phyloP scores from a whole-genome alignment of 768 basidiomycete species.

The Bullera alba region DNA sequence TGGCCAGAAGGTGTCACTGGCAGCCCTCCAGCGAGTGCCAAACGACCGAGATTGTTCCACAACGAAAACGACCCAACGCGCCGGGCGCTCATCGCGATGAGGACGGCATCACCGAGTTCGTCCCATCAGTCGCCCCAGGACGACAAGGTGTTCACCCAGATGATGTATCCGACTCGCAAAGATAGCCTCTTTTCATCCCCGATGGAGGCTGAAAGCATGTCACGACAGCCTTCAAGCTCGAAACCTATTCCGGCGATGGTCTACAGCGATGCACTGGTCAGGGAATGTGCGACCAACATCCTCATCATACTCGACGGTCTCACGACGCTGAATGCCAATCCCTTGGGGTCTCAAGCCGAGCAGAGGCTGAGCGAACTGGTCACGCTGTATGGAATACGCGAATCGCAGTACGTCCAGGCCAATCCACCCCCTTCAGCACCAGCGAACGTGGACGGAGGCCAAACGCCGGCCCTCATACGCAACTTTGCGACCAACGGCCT shows the following conservation, averaged over 20 bases:
- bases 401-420: not conserved
- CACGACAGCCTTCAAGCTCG: not conserved
- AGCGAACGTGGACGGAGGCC: not conserved
- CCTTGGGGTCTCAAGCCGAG: slow-evolving; percentile 4
- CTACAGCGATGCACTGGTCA: slow-evolving; percentile 4
- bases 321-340: slow-evolving; percentile 6
- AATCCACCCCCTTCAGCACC: not conserved
- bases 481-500: not conserved
- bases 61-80: no score
- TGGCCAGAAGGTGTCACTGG: slow-evolving; percentile 1
- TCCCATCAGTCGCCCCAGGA: no score
- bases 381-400: slow-evolving; percentile 7
- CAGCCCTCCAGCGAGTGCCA: no score
- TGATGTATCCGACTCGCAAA: not conserved
- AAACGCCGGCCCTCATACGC: not conserved
- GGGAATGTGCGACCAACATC: slow-evolving; percentile 18
- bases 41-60: not conserved
- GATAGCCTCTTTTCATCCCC: not conserved
- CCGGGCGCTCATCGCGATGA: no score
- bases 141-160: not conserved
- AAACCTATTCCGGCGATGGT: not conserved
- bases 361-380: slow-evolving; percentile 7
- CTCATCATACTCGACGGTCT: slow-evolving; percentile 13
- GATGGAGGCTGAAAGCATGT: not conserved
- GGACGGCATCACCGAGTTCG: no score